phyloP scores from a whole-genome alignment of 2,329 filamentous ascomycete species.

The Colletotrichum falcatum region DNA sequence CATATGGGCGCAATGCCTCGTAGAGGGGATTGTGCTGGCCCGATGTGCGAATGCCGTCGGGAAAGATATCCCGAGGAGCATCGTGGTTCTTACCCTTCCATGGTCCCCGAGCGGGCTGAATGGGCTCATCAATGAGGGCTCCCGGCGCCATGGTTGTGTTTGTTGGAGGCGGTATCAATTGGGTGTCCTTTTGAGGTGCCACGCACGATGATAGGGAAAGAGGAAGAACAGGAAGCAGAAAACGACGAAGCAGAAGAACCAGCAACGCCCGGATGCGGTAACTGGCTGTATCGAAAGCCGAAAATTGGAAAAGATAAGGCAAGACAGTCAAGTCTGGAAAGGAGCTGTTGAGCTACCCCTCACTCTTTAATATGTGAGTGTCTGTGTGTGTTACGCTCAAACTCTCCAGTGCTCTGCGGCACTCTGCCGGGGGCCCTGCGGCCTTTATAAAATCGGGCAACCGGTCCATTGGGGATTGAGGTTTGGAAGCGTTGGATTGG shows the following conservation, averaged over 20 bases:
- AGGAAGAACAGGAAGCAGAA: background rate
- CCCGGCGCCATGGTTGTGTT: conserved; percentile 42
- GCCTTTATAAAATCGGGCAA: conserved; percentile 23
- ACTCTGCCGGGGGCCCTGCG: conserved; percentile 7
- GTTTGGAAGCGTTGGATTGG: background rate
- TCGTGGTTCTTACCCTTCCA: conserved; percentile 49
- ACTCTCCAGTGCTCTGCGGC: conserved; percentile 14
- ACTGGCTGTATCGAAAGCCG: background rate
- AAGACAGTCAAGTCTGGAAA: background rate
- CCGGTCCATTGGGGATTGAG: conserved; percentile 6
- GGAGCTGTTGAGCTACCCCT: conserved; percentile 27
- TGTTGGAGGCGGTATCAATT: conserved; percentile 12
- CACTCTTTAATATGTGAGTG: background rate
- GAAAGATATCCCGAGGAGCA: conserved; percentile 55
- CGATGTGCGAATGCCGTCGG: conserved; percentile 64
- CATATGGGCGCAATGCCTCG: conserved; percentile 73
- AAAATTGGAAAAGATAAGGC: conserved; percentile 7
- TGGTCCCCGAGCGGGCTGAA: conserved; percentile 17
- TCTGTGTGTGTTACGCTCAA: background rate
- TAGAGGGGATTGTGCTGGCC: conserved; percentile 80
- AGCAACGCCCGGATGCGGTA: background rate
- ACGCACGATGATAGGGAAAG: background rate
- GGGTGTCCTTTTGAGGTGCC: background rate
- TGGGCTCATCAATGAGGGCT: conserved; percentile 41
- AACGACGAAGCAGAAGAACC: background rate